These are phyloP conservation scores for Conticribra weissflogii DNA, from an alignment of 108 stramenopile species.

Conservation along the genomic window DNA sequence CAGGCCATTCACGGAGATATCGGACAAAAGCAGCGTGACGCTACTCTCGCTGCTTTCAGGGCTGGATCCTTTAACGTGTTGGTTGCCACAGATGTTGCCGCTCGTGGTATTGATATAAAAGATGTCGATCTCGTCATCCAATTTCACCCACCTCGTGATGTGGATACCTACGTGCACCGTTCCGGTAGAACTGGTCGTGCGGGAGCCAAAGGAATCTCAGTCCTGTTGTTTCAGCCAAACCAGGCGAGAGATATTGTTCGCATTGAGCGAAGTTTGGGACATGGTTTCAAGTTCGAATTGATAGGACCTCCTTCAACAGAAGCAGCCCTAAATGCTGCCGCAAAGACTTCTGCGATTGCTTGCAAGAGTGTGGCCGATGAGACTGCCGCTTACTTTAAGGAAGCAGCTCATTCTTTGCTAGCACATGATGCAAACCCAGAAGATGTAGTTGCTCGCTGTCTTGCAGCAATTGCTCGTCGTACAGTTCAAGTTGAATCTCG, in stretches of 20 bases:
- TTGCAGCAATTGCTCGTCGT: constrained; percentile 87
- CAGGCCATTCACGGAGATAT: constrained; percentile 99
- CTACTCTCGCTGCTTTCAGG: constrained; percentile 94
- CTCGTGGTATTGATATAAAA: constrained; percentile 98
- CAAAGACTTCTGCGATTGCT: constrained; percentile 86
- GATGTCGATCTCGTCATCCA: constrained; percentile 97
- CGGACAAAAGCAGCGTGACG: constrained; percentile 97
- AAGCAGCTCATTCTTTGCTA: constrained; percentile 71
- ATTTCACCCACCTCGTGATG: constrained; percentile 92
- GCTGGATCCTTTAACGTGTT: constrained; percentile 94
- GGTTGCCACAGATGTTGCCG: constrained; percentile 99
- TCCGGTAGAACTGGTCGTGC: constrained; percentile 99
- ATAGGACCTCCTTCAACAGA: constrained; percentile 83
- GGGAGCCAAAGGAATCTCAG: constrained; percentile 93
- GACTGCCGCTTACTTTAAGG: constrained; percentile 76
- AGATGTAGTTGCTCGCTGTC: constrained; percentile 83
- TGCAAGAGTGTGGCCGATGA: constrained; percentile 76
- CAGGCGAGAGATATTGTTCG: constrained; percentile 89
- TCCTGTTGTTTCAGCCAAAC: constrained; percentile 88
- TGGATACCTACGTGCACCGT: constrained; percentile 96
- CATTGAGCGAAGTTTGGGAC: constrained; percentile 91
- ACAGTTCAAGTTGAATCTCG: constrained; percentile 66
- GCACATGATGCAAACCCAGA: constrained; percentile 50
- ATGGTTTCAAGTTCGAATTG: constrained; percentile 91
- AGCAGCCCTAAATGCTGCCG: constrained; percentile 81